Evolutionary conservation across 164 flowering plant genomes (phyloP), one percentile per base, ranked within the genome.

Genomic region (Kingdonia uniflora): DNA sequence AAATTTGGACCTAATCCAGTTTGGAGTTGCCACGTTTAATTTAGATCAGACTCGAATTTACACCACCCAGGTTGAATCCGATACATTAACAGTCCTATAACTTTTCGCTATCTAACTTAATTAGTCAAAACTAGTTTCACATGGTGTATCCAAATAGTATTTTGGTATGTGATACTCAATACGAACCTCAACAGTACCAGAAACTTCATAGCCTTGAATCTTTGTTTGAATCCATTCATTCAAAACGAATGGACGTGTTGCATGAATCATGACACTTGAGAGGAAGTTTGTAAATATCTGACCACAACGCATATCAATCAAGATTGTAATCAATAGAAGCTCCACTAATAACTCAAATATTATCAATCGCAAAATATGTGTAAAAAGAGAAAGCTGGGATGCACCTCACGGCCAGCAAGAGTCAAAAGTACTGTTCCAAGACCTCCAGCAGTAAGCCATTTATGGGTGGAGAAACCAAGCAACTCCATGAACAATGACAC

Each of bases 101-200:
- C 35, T 29, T 29, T 29, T n/a, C n/a, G n/a, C n/a, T n/a, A n/a
- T n/a, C n/a, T n/a, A n/a, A n/a, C n/a, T n/a, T n/a, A n/a, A n/a
- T n/a, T n/a, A n/a, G n/a, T n/a, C n/a, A n/a, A n/a, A n/a, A n/a
- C n/a, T n/a, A n/a, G n/a, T n/a, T n/a, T n/a, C n/a, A n/a, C n/a
- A n/a, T n/a, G n/a, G n/a, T n/a, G n/a, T 29, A 29, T 29, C 6
- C 6, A 29, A 29, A 29, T 3, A 29, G 35, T 29, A 8, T 29
- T 29, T 29, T 8, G 14, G 52, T 1, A 33, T 16, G 5, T n/a
- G 14, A 54, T 57, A 49, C 17, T 45, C 42, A n/a, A 42, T 26
- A 76, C 86, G 54, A 66, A 92, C 99, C 99, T 92, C 99, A 52
- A 92, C 99, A 39, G 88, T 86, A 21, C 99, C 99, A 70, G 99